Conservation (phyloP, 495 filamentous ascomycete species). For the Xylaria bambusicola region DNA sequence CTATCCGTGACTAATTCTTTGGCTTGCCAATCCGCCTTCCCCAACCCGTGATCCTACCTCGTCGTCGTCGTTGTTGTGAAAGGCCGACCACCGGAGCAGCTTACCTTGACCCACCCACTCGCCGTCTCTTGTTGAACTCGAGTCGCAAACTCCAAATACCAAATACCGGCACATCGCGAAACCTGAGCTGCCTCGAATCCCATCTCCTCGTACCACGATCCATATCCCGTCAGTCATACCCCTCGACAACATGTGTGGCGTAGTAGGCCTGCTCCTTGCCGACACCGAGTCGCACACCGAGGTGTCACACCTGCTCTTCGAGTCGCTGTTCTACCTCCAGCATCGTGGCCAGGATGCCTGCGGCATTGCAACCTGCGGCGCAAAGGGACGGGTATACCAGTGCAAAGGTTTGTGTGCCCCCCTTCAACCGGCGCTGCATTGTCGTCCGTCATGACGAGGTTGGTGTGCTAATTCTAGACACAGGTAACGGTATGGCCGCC, state of each 20-base stretch:
- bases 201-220: neutral
- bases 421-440: neutral
- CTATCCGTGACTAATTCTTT: neutral
- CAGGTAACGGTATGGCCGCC: conserved; percentile 80
- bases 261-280: conserved; percentile 78
- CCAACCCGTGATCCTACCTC: no score
- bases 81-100: conserved; percentile 8
- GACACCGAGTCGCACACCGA: conserved; percentile 47
- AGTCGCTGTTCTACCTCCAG: conserved; percentile 85
- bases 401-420: conserved; percentile 59
- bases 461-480: neutral
- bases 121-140: no score
- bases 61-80: neutral
- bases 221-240: neutral
- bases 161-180: neutral
- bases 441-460: neutral
- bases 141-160: neutral
- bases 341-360: conserved; percentile 90
- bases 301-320: conserved; percentile 71
- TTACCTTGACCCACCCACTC: neutral
- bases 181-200: neutral
- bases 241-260: conserved; percentile 73
- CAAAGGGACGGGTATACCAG: conserved; percentile 81
- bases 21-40: neutral
- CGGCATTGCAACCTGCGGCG: conserved; percentile 78